Percentiles rank a stretch among this genome's conserved stretches.
phyloP scores from a whole-genome alignment of 257 asterid genomes.

The Solanum tarijense region DNA sequence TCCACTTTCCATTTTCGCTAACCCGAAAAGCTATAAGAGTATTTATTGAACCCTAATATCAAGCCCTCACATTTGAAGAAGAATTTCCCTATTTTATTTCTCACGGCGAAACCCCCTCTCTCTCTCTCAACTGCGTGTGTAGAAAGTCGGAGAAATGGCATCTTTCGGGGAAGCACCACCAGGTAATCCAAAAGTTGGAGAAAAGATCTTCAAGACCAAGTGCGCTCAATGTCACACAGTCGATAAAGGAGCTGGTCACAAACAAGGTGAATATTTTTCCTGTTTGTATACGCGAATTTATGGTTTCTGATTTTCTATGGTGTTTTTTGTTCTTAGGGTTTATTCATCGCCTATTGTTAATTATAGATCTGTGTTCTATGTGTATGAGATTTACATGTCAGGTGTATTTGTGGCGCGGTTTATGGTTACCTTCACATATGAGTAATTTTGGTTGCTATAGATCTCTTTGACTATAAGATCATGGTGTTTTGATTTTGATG shows the following conservation, averaged over 20 bases:
- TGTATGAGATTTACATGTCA: neutral
- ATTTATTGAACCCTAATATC: neutral
- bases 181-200: conserved; percentile 51
- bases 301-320: neutral
- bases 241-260: conserved; percentile 91
- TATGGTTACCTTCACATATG: neutral
- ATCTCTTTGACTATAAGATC: neutral
- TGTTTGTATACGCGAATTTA: neutral
- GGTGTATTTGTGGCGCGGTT: neutral
- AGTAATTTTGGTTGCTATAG: neutral
- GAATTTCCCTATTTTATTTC: neutral
- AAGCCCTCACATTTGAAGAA: no score
- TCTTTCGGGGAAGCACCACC: conserved; percentile 65
- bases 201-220: conserved; percentile 75
- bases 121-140: neutral
- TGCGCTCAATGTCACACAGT: conserved; percentile 94
- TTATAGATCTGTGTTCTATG: neutral
- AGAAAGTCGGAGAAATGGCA: conserved; percentile 34
- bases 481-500: neutral
- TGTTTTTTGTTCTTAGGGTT: neutral
- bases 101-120: neutral
- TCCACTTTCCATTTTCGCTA: neutral
- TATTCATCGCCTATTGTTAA: neutral
- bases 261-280: conserved; percentile 44
- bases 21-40: conserved; percentile 3